These are phyloP conservation scores for Staphylotrichum longicolle DNA, from an alignment of 495 filamentous ascomycete genomes.

Conservation along the genomic window DNA sequence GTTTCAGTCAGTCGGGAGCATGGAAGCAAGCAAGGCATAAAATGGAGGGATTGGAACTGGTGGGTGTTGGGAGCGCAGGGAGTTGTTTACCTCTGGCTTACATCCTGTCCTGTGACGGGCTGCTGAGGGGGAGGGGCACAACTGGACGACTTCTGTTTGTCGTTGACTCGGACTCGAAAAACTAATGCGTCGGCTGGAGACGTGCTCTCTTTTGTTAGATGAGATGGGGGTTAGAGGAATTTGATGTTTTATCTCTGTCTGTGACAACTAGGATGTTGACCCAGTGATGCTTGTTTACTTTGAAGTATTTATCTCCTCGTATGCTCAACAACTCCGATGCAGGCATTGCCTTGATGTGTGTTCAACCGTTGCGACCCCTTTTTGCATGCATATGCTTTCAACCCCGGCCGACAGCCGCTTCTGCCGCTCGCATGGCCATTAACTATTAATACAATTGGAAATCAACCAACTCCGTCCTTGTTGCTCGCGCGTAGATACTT, in stretches of 20 bases:
- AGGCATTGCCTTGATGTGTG: too few relatives aligned
- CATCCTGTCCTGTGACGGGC: too few relatives aligned
- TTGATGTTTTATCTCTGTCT: background rate
- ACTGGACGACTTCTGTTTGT: too few relatives aligned
- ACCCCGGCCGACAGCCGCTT: too few relatives aligned
- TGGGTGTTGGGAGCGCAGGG: background rate
- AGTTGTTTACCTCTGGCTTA: background rate
- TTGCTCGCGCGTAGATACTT: background rate
- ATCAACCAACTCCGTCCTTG: too few relatives aligned
- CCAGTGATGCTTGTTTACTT: too few relatives aligned
- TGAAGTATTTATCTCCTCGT: too few relatives aligned
- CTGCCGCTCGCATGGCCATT: background rate
- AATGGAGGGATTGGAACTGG: background rate
- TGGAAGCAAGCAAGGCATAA: background rate
- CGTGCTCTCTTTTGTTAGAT: constrained; percentile 13
- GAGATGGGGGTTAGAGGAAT: background rate
- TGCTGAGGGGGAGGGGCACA: too few relatives aligned
- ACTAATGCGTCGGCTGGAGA: constrained; percentile 6
- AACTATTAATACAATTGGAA: constrained; percentile 8
- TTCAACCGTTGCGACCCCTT: too few relatives aligned
- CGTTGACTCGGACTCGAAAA: background rate
- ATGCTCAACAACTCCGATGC: too few relatives aligned
- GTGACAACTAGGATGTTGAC: background rate
- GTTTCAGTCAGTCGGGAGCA: background rate
- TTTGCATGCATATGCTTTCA: too few relatives aligned